Evolutionary conservation across 2,329 filamentous ascomycete species (phyloP).

Genomic region (Pseudogymnoascus sp.): DNA sequence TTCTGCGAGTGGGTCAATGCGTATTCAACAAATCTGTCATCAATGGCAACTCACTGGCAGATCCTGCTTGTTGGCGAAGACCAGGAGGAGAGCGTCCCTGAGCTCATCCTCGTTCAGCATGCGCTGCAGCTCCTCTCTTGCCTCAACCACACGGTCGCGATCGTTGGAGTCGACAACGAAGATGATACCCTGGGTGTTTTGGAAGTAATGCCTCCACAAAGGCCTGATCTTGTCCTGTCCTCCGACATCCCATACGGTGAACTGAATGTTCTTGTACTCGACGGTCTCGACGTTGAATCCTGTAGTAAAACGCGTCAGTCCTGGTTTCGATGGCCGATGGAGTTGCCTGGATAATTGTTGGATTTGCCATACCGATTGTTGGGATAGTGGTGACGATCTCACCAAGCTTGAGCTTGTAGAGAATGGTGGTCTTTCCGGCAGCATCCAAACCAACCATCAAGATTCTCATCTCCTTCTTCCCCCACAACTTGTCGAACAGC

Average conservation of each 20-base stretch:
- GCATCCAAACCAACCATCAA: conserved; percentile 99
- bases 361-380: conserved; percentile 68
- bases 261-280: conserved; percentile 99
- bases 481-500: conserved; percentile 92
- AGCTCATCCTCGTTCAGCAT: conserved; percentile 99
- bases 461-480: conserved; percentile 99
- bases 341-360: neutral
- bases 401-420: conserved; percentile 99
- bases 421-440: conserved; percentile 98
- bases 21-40: neutral
- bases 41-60: conserved; percentile 65
- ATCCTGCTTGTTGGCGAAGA: conserved; percentile 99
- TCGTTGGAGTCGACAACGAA: conserved; percentile 99
- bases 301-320: conserved; percentile 29
- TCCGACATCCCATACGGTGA: conserved; percentile 99
- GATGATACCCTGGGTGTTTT: conserved; percentile 99
- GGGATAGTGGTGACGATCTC: conserved; percentile 99
- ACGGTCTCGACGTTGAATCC: conserved; percentile 99
- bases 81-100: conserved; percentile 88
- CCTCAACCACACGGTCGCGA: conserved; percentile 95
- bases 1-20: conserved; percentile 53
- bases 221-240: conserved; percentile 99
- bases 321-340: neutral
- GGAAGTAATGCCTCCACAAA: conserved; percentile 99
- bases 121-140: conserved; percentile 89